Percentiles rank a stretch among this genome's conserved stretches.
These are phyloP conservation scores for Gossypium raimondii DNA, from an alignment of 345 rosid species.

Conservation along the genomic window DNA sequence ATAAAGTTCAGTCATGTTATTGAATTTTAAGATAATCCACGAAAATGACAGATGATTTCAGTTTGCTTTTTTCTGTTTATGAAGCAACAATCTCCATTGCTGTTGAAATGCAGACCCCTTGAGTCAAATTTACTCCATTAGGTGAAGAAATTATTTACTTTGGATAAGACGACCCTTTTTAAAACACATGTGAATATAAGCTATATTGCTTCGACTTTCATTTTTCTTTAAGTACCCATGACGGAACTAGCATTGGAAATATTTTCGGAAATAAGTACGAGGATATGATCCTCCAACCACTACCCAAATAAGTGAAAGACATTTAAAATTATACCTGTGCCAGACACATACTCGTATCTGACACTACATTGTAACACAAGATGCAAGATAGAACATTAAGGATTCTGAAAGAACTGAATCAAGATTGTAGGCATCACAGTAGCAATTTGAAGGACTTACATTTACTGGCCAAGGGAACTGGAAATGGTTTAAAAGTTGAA, in stretches of 20 bases:
- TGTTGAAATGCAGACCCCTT: neutral
- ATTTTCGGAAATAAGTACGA: neutral
- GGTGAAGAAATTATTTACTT: neutral
- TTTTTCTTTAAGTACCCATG: neutral
- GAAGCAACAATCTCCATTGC: neutral
- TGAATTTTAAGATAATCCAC: neutral
- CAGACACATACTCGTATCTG: neutral
- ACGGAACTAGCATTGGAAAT: neutral
- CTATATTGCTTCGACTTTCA: neutral
- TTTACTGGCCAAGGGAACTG: conserved; percentile 61
- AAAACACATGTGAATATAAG: neutral
- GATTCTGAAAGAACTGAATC: neutral
- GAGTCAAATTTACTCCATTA: neutral
- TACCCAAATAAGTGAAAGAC: neutral
- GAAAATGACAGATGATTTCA: neutral
- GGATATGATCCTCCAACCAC: neutral
- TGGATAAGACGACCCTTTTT: neutral
- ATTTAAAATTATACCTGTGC: neutral
- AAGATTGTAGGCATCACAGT: neutral
- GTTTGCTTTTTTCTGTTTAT: neutral
- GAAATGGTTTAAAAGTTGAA: conserved; percentile 43
- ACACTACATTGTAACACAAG: neutral
- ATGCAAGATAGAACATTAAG: neutral
- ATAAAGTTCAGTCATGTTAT: neutral
- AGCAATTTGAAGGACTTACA: conserved; percentile 29